Conservation (phyloP, 495 filamentous ascomycete species). For the Astrocystis sublimbata region DNA sequence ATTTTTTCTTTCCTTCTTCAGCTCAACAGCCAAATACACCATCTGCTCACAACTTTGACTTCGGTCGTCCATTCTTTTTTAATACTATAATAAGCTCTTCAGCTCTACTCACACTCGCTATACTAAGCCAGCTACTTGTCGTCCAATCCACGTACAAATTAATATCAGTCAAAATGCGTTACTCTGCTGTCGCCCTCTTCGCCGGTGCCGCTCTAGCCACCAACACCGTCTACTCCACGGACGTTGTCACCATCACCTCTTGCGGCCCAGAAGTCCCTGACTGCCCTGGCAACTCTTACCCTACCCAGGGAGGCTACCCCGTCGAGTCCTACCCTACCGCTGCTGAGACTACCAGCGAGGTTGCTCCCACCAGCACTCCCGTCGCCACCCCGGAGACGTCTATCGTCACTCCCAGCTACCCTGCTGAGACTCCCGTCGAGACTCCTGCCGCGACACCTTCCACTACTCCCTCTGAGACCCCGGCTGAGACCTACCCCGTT, state of each 20-base stretch:
- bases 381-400: neutral
- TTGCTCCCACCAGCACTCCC: conserved; percentile 20
- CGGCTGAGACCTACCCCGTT: conserved; percentile 6
- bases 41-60: conserved; percentile 52
- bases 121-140: conserved; percentile 30
- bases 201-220: conserved; percentile 53
- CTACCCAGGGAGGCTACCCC: conserved; percentile 23
- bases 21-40: conserved; percentile 53
- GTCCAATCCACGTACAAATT: conserved; percentile 35
- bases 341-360: conserved; percentile 34
- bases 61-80: conserved; percentile 63
- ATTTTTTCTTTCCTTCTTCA: conserved; percentile 42
- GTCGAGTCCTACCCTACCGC: conserved; percentile 37
- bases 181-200: conserved; percentile 50
- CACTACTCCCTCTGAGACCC: neutral
- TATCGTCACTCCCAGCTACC: neutral
- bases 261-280: conserved; percentile 51
- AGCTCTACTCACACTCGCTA: conserved; percentile 43
- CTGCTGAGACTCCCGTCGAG: conserved; percentile 3
- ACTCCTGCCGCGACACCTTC: neutral
- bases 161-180: conserved; percentile 56
- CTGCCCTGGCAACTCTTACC: conserved; percentile 48
- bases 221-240: conserved; percentile 57
- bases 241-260: conserved; percentile 59
- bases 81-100: conserved; percentile 41